A percentile compares a stretch with the other conserved stretches of the same genome.
phyloP scores from a whole-genome alignment of 305 asterid species.

The Fraxinus platypoda region DNA sequence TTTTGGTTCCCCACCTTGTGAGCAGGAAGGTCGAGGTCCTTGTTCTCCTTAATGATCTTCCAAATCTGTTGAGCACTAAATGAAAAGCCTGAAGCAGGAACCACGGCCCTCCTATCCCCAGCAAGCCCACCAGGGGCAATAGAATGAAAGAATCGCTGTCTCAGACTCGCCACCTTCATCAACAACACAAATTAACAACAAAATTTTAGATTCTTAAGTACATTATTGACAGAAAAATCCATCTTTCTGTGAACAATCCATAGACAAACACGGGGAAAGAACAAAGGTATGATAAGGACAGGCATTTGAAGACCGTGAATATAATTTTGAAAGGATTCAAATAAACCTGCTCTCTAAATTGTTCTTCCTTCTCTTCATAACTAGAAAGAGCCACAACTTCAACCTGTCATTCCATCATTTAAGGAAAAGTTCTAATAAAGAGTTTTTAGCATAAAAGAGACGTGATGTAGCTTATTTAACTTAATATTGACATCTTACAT shows the following conservation, averaged over 20 bases:
- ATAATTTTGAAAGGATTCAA: conserved; percentile 22
- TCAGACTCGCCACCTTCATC: conserved; percentile 68
- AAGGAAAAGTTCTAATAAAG: conserved; percentile 1
- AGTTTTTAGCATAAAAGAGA: not conserved
- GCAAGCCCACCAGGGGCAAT: conserved; percentile 98
- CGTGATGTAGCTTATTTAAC: conserved; percentile 16
- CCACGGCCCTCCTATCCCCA: conserved; percentile 91
- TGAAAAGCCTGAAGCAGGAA: conserved; percentile 92
- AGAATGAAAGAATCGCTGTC: conserved; percentile 75
- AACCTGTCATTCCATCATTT: conserved; percentile 51
- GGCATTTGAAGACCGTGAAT: conserved; percentile 7
- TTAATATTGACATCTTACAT: not conserved
- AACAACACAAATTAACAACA: conserved; percentile 14
- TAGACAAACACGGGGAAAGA: conserved; percentile 1
- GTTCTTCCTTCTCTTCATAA: conserved; percentile 91
- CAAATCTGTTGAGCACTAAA: conserved; percentile 86
- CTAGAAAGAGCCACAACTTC: conserved; percentile 88
- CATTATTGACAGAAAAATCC: conserved; percentile 19
- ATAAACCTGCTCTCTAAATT: conserved; percentile 77
- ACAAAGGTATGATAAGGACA: not conserved
- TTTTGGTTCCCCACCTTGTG: conserved; percentile 64
- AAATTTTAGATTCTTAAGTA: conserved; percentile 12
- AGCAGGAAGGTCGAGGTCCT: conserved; percentile 93
- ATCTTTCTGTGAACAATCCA: conserved; percentile 2
- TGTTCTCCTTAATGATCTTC: conserved; percentile 88